These are phyloP conservation scores for Phlyctochytrium planicorne DNA, from an alignment of 192 early-diverging fungal genomes.

Conservation along the genomic window DNA sequence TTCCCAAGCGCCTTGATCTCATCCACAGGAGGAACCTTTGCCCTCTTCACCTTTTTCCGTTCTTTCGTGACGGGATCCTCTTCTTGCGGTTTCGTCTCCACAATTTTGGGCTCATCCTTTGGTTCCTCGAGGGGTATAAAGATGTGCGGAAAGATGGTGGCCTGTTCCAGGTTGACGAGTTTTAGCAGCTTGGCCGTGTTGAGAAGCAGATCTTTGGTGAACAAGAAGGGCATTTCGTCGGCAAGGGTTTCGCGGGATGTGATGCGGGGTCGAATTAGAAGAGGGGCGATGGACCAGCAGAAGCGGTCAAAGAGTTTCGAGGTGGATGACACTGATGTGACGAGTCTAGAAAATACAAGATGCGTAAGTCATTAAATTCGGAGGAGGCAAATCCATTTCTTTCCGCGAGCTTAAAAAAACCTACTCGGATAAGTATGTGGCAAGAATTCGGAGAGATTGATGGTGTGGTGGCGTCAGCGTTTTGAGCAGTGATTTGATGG, in stretches of 20 bases:
- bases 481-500: slow-evolving; percentile 20
- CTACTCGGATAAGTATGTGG: slow-evolving; percentile 28
- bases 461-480: slow-evolving; percentile 31
- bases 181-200: slow-evolving; percentile 10
- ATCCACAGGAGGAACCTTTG: background rate
- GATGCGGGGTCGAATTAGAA: slow-evolving; percentile 30
- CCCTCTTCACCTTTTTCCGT: background rate
- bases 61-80: background rate
- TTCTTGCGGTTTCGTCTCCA: background rate
- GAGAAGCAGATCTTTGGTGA: slow-evolving; percentile 32
- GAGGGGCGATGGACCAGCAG: slow-evolving; percentile 24
- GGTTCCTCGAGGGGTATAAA: background rate
- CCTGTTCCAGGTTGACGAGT: background rate
- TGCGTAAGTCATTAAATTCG: background rate
- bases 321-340: slow-evolving; percentile 15
- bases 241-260: slow-evolving; percentile 18
- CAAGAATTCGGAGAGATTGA: slow-evolving; percentile 32
- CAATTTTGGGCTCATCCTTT: background rate
- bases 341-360: background rate
- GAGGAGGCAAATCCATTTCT: background rate
- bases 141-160: background rate
- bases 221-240: slow-evolving; percentile 27
- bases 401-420: background rate
- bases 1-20: no score
- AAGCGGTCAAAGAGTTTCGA: slow-evolving; percentile 21